These are phyloP conservation scores for Pisolithus sp. DNA, from an alignment of 768 basidiomycete species.

Conservation along the genomic window DNA sequence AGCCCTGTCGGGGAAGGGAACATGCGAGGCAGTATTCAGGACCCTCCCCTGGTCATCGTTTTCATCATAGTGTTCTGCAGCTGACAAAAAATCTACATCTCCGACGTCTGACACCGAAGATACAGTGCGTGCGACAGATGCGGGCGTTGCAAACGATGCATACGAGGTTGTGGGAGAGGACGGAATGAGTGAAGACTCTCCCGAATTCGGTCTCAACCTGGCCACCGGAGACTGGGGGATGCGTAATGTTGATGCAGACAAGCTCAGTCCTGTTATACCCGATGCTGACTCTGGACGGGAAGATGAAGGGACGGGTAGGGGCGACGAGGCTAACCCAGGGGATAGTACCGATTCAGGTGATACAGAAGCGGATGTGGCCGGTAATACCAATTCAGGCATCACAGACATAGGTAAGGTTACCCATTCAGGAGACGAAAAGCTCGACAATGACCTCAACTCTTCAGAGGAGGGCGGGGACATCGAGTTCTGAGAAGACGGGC, in stretches of 20 bases:
- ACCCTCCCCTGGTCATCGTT: not conserved
- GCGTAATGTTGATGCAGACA: not conserved
- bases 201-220: conserved; percentile 2
- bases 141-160: conserved; percentile 21
- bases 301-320: not conserved
- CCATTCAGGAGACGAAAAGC: not conserved
- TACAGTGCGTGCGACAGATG: conserved; percentile 9
- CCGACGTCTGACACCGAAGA: conserved; percentile 15
- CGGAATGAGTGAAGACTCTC: not conserved
- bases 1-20: conserved; percentile 2
- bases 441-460: conserved; percentile 8
- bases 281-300: not conserved
- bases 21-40: not conserved
- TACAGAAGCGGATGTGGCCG: too few relatives aligned
- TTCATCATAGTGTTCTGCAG: conserved; percentile 12
- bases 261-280: not conserved
- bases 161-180: conserved; percentile 8
- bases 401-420: too few relatives aligned
- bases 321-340: not conserved
- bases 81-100: conserved; percentile 18
- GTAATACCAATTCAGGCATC: too few relatives aligned
- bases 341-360: too few relatives aligned
- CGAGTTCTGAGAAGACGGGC: conserved; percentile 5
- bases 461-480: conserved; percentile 14
- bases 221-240: conserved; percentile 2